Evolutionary conservation across 2,329 filamentous ascomycete species (phyloP).

Genomic region (Colletotrichum sansevieriae): DNA sequence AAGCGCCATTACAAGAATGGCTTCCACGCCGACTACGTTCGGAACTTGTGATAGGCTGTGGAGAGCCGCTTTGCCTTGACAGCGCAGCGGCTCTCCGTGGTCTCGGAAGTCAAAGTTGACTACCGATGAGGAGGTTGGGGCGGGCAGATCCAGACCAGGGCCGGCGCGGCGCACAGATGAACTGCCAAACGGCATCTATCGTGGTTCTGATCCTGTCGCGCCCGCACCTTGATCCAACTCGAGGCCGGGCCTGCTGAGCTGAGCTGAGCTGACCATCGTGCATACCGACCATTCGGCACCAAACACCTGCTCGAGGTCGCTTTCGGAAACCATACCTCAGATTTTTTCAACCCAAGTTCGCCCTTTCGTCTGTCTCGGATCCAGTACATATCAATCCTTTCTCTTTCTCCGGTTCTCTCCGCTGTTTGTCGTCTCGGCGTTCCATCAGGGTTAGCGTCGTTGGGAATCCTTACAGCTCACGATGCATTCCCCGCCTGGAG

Average conservation of each 20-base stretch:
- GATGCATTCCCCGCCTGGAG: not conserved
- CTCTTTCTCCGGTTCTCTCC: constrained; percentile 19
- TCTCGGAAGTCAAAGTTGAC: constrained; percentile 42
- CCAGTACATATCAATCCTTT: not conserved
- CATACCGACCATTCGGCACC: constrained; percentile 7
- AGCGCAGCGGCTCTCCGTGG: constrained; percentile 36
- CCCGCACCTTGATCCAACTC: constrained; percentile 25
- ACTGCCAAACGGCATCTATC: constrained; percentile 14
- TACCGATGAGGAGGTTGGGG: constrained; percentile 40
- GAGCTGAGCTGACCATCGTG: not conserved
- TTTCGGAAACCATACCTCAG: not conserved
- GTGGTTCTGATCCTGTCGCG: not conserved
- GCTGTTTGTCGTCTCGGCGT: constrained; percentile 29
- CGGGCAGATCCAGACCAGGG: constrained; percentile 21
- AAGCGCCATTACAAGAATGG: constrained; percentile 7
- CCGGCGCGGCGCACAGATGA: constrained; percentile 24
- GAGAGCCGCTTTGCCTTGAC: constrained; percentile 34
- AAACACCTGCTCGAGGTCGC: not conserved
- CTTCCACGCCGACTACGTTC: constrained; percentile 2
- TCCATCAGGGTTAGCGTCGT: not conserved
- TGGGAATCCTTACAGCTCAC: not conserved
- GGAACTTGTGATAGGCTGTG: constrained; percentile 17
- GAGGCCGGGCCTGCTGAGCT: not conserved
- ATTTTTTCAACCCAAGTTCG: not conserved
- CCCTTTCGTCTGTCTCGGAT: not conserved